Conservation (phyloP, 345 rosid genomes). For the Brassica cretica region DNA sequence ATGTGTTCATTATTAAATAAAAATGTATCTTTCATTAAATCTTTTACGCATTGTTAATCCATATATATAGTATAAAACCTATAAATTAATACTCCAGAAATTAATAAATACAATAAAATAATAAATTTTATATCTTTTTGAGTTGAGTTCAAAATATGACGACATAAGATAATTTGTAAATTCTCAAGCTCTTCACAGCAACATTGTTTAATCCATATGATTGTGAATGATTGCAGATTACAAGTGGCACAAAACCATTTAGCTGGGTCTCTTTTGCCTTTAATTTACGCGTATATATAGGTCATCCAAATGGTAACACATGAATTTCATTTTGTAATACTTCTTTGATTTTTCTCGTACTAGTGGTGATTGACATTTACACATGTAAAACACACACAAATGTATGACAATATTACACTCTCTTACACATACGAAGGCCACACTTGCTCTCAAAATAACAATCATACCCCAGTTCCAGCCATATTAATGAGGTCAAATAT, state of each 20-base stretch:
- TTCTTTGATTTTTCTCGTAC: background rate
- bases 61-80: no score
- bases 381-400: background rate
- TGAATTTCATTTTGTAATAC: background rate
- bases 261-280: background rate
- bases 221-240: background rate
- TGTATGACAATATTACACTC: background rate
- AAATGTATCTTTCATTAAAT: background rate
- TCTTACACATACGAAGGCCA: conserved; percentile 47
- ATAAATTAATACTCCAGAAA: background rate
- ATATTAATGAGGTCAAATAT: conserved; percentile 38
- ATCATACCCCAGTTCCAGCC: conserved; percentile 23
- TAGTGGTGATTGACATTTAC: background rate
- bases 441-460: background rate
- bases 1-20: background rate
- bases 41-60: background rate
- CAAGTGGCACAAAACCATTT: background rate
- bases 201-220: background rate
- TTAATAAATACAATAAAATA: no score
- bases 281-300: no score
- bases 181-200: no score
- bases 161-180: no score
- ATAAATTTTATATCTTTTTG: no score
- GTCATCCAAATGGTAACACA: background rate
- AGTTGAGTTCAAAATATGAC: no score